phyloP scores from a whole-genome alignment of 73 alveolate species.

The Tetrahymena elliotti region DNA sequence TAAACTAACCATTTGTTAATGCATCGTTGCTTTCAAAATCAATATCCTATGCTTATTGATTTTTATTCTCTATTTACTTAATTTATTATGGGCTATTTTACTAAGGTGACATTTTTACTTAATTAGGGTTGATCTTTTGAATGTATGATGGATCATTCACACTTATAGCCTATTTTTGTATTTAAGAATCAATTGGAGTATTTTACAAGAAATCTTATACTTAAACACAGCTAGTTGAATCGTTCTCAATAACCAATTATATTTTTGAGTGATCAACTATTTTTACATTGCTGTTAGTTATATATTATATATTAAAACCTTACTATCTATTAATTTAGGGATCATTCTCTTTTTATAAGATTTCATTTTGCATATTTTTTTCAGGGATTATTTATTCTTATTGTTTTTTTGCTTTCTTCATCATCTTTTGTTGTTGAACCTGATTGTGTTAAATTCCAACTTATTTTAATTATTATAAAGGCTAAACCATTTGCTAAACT shows the following conservation, averaged over 20 bases:
- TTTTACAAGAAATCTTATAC: not conserved
- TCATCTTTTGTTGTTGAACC: not conserved
- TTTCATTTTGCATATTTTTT: not conserved
- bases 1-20: not conserved
- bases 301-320: not conserved
- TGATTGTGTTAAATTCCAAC: not conserved
- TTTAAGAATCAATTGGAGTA: not conserved
- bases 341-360: not conserved
- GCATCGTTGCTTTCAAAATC: not conserved
- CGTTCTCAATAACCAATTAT: not conserved
- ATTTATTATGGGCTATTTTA: not conserved
- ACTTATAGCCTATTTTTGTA: not conserved
- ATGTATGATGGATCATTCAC: not conserved
- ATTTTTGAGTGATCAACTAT: not conserved
- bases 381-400: too few relatives aligned
- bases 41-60: not conserved
- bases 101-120: not conserved
- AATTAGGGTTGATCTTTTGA: not conserved
- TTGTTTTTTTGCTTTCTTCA: too few relatives aligned
- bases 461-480: not conserved
- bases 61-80: not conserved
- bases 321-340: not conserved
- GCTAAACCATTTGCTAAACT: not conserved
- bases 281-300: not conserved
- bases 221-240: not conserved